Conservation (phyloP, 345 rosid species). For the Brassica juncea region DNA sequence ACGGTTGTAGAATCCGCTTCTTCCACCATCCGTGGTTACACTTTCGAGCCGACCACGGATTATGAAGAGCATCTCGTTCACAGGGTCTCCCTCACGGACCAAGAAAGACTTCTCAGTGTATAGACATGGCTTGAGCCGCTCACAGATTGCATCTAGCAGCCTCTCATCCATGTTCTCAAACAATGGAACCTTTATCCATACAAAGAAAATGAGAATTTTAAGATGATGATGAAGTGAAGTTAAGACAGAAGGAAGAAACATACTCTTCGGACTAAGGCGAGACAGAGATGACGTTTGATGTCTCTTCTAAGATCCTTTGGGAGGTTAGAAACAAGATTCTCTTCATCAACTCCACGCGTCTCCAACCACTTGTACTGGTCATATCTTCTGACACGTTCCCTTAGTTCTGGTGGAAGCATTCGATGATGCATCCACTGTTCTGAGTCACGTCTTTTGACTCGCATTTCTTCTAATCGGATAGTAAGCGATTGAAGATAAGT, state of each 20-base stretch:
- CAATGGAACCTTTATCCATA: slow-evolving; percentile 64
- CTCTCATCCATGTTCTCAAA: slow-evolving; percentile 98
- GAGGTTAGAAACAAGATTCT: slow-evolving; percentile 74
- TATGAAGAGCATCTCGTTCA: slow-evolving; percentile 93
- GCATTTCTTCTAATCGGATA: slow-evolving; percentile 95
- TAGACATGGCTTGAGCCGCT: slow-evolving; percentile 81
- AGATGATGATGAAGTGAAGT: not conserved
- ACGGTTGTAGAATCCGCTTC: slow-evolving; percentile 88
- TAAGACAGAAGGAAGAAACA: slow-evolving; percentile 29
- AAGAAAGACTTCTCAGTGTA: slow-evolving; percentile 79
- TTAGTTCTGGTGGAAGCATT: slow-evolving; percentile 82
- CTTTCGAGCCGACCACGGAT: slow-evolving; percentile 96
- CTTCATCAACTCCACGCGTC: slow-evolving; percentile 97
- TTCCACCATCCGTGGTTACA: slow-evolving; percentile 91
- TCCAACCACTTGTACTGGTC: slow-evolving; percentile 98
- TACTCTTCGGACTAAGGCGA: slow-evolving; percentile 90
- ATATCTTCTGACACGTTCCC: slow-evolving; percentile 89
- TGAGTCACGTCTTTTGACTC: slow-evolving; percentile 96
- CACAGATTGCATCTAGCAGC: slow-evolving; percentile 90
- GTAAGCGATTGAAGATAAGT: slow-evolving; percentile 98
- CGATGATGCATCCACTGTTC: slow-evolving; percentile 99
- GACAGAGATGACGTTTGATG: slow-evolving; percentile 92
- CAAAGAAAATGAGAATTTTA: not conserved
- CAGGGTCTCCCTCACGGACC: slow-evolving; percentile 98
- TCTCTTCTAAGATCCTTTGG: slow-evolving; percentile 97